Evolutionary conservation across 345 rosid genomes (phyloP).

Genomic region (Cardamine chenopodiifolia): DNA sequence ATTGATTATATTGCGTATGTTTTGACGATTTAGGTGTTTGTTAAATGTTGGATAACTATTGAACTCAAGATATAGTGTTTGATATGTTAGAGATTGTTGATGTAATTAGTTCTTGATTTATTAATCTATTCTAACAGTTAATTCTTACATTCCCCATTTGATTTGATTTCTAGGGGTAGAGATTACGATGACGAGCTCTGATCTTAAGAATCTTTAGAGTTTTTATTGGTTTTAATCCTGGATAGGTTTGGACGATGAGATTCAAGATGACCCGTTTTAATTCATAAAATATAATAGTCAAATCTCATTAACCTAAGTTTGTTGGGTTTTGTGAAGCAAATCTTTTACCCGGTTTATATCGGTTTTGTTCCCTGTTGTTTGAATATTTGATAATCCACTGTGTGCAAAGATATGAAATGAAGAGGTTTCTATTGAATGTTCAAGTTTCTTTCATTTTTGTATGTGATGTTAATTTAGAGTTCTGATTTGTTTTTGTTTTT

Average conservation of each 20-base stretch:
- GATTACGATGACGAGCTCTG: neutral
- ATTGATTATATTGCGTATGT: neutral
- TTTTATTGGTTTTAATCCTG: neutral
- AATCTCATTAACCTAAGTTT: neutral
- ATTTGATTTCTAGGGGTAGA: neutral
- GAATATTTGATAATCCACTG: neutral
- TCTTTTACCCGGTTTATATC: neutral
- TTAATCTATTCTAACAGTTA: neutral
- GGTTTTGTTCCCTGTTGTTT: neutral
- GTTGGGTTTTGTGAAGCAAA: neutral
- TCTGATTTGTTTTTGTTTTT: neutral
- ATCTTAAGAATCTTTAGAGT: neutral
- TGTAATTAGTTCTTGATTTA: neutral
- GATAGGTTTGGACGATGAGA: neutral
- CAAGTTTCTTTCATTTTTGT: neutral
- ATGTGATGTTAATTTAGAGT: neutral
- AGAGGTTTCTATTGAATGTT: neutral
- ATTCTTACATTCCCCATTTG: neutral
- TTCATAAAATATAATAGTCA: slow-evolving; percentile 7
- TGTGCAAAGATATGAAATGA: neutral
- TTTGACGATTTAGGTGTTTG: neutral
- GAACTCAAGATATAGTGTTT: slow-evolving; percentile 29
- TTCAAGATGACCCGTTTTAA: neutral
- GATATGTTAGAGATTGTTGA: neutral
- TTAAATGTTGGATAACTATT: neutral